Percentiles rank a stretch among this genome's conserved stretches.
Evolutionary conservation across 129 eudicot genomes (phyloP).

Genomic region (Chrysanthemum seticuspe): DNA sequence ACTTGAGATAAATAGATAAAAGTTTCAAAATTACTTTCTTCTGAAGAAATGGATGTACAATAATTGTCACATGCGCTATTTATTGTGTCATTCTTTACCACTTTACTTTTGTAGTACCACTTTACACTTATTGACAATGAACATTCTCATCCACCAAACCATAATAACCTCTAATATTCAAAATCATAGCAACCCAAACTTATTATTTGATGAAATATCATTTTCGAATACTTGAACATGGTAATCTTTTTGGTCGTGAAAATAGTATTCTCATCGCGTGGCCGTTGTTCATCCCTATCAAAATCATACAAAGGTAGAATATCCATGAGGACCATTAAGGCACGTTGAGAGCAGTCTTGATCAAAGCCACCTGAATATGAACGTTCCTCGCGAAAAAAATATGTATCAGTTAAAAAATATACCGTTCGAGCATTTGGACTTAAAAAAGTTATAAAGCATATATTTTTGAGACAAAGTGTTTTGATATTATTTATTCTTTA

Average conservation of each 20-base stretch:
- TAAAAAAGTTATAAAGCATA: no score
- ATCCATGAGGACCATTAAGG: no score
- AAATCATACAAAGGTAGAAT: no score
- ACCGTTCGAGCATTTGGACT: no score
- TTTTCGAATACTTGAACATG: not conserved
- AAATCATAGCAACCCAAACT: not conserved
- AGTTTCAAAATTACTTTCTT: not conserved
- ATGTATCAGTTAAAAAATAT: no score
- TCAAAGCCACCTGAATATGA: no score
- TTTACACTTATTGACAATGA: slow-evolving; percentile 6
- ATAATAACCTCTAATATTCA: not conserved
- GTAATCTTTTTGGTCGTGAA: not conserved
- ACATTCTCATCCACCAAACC: slow-evolving; percentile 1
- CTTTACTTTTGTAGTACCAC: not conserved
- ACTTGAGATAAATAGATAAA: not conserved
- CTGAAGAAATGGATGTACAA: not conserved
- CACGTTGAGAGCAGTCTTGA: no score
- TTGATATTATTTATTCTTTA: no score
- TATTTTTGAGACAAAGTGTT: no score
- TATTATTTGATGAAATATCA: not conserved
- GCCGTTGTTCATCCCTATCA: no score
- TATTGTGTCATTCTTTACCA: not conserved
- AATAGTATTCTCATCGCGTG: no score
- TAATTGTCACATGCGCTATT: not conserved
- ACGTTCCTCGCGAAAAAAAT: no score